Evolutionary conservation across 2,329 filamentous ascomycete genomes (phyloP).

Genomic region (Trichophyton simii): DNA sequence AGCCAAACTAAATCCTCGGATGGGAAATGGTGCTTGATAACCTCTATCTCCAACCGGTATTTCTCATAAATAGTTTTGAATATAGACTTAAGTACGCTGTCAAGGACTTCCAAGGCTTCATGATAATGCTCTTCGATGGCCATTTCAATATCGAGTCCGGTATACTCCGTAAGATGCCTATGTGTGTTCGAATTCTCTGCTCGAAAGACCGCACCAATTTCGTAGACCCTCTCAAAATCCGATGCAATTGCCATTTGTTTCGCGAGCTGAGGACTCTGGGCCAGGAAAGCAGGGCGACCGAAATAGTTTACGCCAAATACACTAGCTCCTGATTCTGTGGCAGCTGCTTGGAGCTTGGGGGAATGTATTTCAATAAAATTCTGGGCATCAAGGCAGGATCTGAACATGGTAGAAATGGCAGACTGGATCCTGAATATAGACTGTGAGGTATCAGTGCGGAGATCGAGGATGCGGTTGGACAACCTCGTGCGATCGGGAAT

Average conservation of each 20-base stretch:
- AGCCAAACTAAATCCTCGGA: conserved; percentile 78
- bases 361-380: conserved; percentile 90
- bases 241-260: conserved; percentile 89
- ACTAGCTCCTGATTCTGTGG: conserved; percentile 80
- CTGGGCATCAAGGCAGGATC: conserved; percentile 56
- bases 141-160: conserved; percentile 88
- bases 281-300: conserved; percentile 70
- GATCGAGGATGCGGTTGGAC: conserved; percentile 66
- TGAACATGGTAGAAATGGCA: conserved; percentile 67
- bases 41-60: conserved; percentile 59
- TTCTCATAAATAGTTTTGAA: conserved; percentile 58
- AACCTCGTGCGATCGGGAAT: conserved; percentile 63
- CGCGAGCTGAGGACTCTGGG: conserved; percentile 80
- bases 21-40: conserved; percentile 72
- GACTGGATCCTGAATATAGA: conserved; percentile 80
- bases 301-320: conserved; percentile 93
- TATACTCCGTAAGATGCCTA: conserved; percentile 87
- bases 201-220: conserved; percentile 80
- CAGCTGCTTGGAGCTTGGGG: conserved; percentile 78
- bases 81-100: conserved; percentile 68
- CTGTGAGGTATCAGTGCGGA: conserved; percentile 76
- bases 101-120: conserved; percentile 68
- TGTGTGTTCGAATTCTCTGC: conserved; percentile 95
- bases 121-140: conserved; percentile 78
- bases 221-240: conserved; percentile 80